phyloP scores from a whole-genome alignment of 1,139 yeast genomes.

The Schwanniomyces etchellsii region DNA sequence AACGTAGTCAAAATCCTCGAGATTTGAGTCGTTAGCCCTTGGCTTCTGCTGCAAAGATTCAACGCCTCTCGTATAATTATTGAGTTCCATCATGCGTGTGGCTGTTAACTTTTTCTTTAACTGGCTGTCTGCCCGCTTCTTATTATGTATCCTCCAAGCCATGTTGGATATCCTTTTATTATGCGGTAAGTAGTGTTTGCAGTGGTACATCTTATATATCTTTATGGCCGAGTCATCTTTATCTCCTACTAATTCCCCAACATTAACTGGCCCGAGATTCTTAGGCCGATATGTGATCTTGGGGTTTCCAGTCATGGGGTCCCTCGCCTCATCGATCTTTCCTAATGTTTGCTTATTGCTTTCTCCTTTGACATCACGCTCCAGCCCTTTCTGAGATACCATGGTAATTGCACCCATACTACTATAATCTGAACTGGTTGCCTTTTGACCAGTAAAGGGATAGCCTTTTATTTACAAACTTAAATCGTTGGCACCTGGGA shows the following conservation, averaged over 20 bases:
- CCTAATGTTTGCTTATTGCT: too few species aligned
- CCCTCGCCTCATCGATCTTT: too few species aligned
- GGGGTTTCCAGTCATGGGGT: too few species aligned
- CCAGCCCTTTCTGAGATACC: too few species aligned
- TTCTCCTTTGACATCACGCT: too few species aligned
- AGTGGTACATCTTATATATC: conserved; percentile 38
- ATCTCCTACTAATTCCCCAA: conserved; percentile 11
- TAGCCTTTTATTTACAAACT: too few species aligned
- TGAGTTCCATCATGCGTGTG: background rate
- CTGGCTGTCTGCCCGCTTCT: conserved; percentile 13
- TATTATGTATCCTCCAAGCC: conserved; percentile 44
- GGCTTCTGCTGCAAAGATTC: background rate
- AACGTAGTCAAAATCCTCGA: conserved; percentile 44
- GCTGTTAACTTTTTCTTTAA: background rate
- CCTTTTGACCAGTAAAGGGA: too few species aligned
- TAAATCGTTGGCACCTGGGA: too few species aligned
- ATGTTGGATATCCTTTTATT: conserved; percentile 39
- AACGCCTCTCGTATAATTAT: conserved; percentile 2
- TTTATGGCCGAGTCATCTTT: conserved; percentile 29
- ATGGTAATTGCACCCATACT: too few species aligned
- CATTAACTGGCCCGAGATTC: too few species aligned
- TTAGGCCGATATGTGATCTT: too few species aligned
- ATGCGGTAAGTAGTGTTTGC: conserved; percentile 39
- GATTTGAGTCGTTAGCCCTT: conserved; percentile 15
- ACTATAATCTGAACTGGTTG: too few species aligned